Base-by-base conservation (phyloP, 1,284 basidiomycete genomes). In the Caloboletus firmus region DNA sequence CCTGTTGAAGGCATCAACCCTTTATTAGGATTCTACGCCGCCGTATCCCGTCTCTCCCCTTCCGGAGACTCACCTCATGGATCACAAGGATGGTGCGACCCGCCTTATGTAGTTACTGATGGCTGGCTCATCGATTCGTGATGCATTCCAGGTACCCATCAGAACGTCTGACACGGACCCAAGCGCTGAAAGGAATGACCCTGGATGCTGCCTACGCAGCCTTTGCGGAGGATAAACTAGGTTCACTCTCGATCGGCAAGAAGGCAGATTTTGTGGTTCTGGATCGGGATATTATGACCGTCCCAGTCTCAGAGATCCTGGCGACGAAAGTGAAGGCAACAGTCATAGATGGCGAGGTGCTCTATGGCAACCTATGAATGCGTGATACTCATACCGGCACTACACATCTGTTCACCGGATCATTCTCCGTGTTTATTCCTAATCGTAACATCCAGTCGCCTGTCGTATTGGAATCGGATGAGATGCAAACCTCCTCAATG, bases 1-100 rank as follows among this genome's bases (percentile, higher is more conserved):
- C 94, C 94, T 1, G 87, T 98, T 2, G 93, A 95, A 70, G 78
- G 80, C 17, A 86, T 91, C 50, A 89, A 91, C 61, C 91, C 91
- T 1, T 72, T 92, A 12, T 70, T 87, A 3, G 92, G 92, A 2
- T 94, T 96, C 72, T 94, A 95, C 65, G 91, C 94, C 3, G 91
- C 93, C 0, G 82, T 94, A 4, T 80, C 91, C 0, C 80, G 95
- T 13, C 75, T 92, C 2, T 81, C 83, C 28, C 74, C 78, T 1
- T 72, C 82, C 4, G 93, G 93, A 1, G 74, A 78, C 10, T 93
- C 90, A 12, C 95, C 95, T 0, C 91, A 95, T 58, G 95, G 94
- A 1, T 51, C 74, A 0, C 78, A 72, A 20, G 93, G 93, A 51
- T 96, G 94, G 95, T 91, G 59, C 49, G 79, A 2, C 18, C 12